Percentiles rank a stretch among this genome's conserved stretches.
Evolutionary conservation across 2,329 filamentous ascomycete species (phyloP).

Genomic region (Incumbomyces delicatus): DNA sequence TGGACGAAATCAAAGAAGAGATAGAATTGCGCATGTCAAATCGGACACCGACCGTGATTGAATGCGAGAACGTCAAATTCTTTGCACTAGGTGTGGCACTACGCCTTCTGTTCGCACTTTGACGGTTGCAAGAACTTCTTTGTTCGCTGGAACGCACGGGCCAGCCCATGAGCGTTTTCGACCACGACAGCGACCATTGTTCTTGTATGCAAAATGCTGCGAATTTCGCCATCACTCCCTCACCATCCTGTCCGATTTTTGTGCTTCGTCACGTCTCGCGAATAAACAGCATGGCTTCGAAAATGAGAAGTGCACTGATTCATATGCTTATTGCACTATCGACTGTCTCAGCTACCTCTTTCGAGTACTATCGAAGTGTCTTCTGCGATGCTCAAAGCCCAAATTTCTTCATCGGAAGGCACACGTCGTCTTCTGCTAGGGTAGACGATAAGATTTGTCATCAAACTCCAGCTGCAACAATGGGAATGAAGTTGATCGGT

Average conservation of each 20-base stretch:
- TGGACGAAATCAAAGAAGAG: conserved; percentile 44
- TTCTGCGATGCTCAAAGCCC: conserved; percentile 14
- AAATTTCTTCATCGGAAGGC: conserved; percentile 6
- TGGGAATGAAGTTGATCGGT: conserved; percentile 11
- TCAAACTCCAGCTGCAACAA: conserved; percentile 10
- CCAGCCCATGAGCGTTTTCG: not conserved
- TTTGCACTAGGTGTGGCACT: not conserved
- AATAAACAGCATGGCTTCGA: not conserved
- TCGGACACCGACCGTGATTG: not conserved
- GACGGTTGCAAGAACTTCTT: not conserved
- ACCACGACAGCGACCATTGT: not conserved
- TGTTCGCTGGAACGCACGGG: not conserved
- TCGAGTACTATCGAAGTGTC: conserved; percentile 10
- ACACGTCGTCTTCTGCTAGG: conserved; percentile 6
- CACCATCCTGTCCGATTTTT: no score
- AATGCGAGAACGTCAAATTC: not conserved
- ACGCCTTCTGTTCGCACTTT: not conserved
- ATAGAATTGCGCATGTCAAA: conserved; percentile 12
- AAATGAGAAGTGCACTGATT: not conserved
- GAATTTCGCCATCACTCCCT: no score
- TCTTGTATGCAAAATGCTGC: not conserved
- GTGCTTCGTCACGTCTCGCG: no score
- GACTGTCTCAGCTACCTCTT: conserved; percentile 8
- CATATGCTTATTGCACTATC: not conserved
- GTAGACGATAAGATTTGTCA: conserved; percentile 11